Base-by-base conservation (phyloP, 495 filamentous ascomycete species). In the Penicillium taxi region DNA sequence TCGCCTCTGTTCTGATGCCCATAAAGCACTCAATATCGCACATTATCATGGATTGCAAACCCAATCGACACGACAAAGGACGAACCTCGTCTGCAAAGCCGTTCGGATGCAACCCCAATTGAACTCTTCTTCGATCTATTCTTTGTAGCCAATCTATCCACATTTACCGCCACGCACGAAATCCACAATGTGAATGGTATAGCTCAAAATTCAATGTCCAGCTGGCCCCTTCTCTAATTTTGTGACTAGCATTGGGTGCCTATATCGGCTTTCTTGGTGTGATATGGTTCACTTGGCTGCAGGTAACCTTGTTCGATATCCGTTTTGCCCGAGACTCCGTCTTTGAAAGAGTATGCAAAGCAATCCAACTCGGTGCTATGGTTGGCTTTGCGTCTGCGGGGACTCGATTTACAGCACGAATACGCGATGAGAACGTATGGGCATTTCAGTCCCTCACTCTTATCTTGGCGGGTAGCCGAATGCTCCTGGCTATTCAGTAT, bases 251-350 rank as follows among this genome's bases (percentile, higher is more conserved):
- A 19, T 44, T 74, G 18, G 53, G 56, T 7, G 55, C 69, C 18
- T 82, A 80, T 41, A 64, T 80, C 31, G 77, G 75, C 26, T 82
- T 82, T 48, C 77, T 82, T 36, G 66, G 67, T 23, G 65, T 84
- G 28, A 67, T 86, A 9, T 86, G 81, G 81, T 76, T 78, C 36
- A 82, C 79, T 23, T 86, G 81, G 81, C 62, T 80, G 19, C 76
- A 82, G 55, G 74, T 78, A 18, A 74, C 73, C 9, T 65, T 84
- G 14, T 77, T 75, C 54, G 81, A 86, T 47, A 70, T 84, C 21
- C 77, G 81, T 1, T 84, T 84, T 57, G 73, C 71, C 9, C 58
- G 69, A 36, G 81, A 86, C 50, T 76, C 68, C n/a, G 61, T 83
- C 39, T 80, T 78, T 49, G 77, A 81, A 39, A 67, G 81, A 19